Conservation (phyloP, 179 eudicot genomes). For the Kewa caespitosa region DNA sequence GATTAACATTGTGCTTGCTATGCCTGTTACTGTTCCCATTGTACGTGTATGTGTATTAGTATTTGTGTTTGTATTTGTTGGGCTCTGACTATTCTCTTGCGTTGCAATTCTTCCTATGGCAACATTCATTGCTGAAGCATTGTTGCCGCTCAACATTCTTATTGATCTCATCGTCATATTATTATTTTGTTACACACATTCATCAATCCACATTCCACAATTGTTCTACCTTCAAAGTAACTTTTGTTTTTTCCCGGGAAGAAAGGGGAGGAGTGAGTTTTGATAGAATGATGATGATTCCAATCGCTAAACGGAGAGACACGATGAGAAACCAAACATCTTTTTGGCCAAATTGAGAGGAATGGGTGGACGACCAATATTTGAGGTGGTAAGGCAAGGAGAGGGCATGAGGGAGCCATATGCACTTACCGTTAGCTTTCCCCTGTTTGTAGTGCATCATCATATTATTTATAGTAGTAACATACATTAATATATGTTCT, state of each 20-base stretch:
- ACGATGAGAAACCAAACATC: no score
- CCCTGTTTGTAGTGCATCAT: no score
- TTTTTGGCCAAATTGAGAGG: neutral
- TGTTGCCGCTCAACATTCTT: neutral
- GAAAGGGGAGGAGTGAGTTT: neutral
- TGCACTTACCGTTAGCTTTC: no score
- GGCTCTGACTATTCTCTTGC: slow-evolving; percentile 6
- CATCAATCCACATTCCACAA: no score
- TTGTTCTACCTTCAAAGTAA: no score
- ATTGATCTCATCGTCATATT: neutral
- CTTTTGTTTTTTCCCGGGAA: neutral
- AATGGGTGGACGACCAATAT: slow-evolving; percentile 13
- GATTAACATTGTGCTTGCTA: neutral
- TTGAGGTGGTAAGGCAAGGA: neutral
- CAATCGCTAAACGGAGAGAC: no score
- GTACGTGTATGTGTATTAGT: no score
- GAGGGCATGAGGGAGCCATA: no score
- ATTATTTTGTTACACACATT: no score
- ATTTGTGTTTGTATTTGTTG: no score
- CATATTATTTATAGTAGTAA: no score
- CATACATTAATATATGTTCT: no score
- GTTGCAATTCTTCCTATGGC: slow-evolving; percentile 17
- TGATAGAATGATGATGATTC: neutral
- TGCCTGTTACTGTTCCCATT: neutral
- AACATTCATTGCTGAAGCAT: neutral